Conservation (phyloP, 2,329 filamentous ascomycete genomes). For the Alternaria solani region DNA sequence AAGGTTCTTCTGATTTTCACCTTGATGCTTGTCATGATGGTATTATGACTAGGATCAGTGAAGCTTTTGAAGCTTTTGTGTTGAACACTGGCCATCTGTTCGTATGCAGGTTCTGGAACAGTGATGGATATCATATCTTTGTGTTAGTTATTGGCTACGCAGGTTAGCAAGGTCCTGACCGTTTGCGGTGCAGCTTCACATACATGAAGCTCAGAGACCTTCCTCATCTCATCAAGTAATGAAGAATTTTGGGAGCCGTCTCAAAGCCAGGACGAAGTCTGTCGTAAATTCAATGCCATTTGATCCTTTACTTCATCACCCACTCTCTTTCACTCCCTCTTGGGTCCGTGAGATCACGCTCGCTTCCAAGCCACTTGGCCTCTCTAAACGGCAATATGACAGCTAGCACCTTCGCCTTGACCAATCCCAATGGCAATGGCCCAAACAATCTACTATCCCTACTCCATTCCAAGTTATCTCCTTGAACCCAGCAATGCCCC, state of each 20-base stretch:
- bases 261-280: neutral
- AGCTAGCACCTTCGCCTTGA: conserved; percentile 80
- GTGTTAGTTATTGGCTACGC: neutral
- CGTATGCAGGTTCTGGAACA: neutral
- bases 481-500: conserved; percentile 90
- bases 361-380: conserved; percentile 36
- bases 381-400: conserved; percentile 35
- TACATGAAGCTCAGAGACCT: neutral
- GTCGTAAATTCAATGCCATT: neutral
- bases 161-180: neutral
- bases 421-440: conserved; percentile 82
- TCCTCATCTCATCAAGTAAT: neutral
- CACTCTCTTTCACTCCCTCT: conserved; percentile 21
- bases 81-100: neutral
- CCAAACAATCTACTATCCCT: conserved; percentile 88
- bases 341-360: conserved; percentile 23
- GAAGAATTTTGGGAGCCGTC: neutral
- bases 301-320: conserved; percentile 8
- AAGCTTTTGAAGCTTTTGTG: neutral
- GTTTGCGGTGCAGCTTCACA: neutral
- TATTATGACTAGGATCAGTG: neutral
- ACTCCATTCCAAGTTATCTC: conserved; percentile 86
- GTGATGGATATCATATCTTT: neutral
- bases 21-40: neutral
- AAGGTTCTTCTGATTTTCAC: neutral